Base-by-base conservation (phyloP, 179 eudicot species). In the Camellia oleifera region DNA sequence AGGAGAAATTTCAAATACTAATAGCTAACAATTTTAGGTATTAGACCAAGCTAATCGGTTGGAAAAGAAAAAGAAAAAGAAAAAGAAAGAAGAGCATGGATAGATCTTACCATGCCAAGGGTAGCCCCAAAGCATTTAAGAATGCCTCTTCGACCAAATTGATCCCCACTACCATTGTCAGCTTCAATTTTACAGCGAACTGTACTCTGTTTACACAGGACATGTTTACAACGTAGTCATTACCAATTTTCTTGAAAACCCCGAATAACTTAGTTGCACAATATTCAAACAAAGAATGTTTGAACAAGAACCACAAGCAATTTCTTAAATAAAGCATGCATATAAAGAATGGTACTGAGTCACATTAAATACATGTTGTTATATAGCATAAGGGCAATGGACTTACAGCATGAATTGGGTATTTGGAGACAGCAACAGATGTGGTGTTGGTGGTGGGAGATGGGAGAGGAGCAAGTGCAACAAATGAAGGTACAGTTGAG, bases 111-210 rank as follows among this genome's bases (percentile, higher is more conserved):
- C 84, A 91, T 65, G 81, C 88, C 90, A 70, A 90, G 69, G 44
- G 94, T 86, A 71, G 90, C 87, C 57, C 93, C 89, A 70, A 91
- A 79, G 82, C 85, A 83, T 52, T 88, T 87, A 46, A 95, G 89
- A 68, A 92, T 11, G 53, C 88, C 92, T 74, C 99, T 85, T 64
- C 98, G 88, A 12, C 89, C 79, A 71, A 91, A 77, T 57, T 83
- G 86, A 78, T 69, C 82, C 5, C 81, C 91, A 78, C 73, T 75
- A 63, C 5, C 62, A 60, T 45, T 65, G 64, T 82, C 84, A 48
- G 77, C 88, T 84, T 78, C 94, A 77, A 80, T 71, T 75, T 84
- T 87, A 75, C 93, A 94, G 18, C 88, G 81, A 64, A 93, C 77
- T 50, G 72, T 84, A 50, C 85, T 85, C 97, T 95, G 88, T 8